Evolutionary conservation across 106 monocot genomes (phyloP), one percentile per base, ranked within the genome.

Genomic region (Alisma plantagoaquatica): DNA sequence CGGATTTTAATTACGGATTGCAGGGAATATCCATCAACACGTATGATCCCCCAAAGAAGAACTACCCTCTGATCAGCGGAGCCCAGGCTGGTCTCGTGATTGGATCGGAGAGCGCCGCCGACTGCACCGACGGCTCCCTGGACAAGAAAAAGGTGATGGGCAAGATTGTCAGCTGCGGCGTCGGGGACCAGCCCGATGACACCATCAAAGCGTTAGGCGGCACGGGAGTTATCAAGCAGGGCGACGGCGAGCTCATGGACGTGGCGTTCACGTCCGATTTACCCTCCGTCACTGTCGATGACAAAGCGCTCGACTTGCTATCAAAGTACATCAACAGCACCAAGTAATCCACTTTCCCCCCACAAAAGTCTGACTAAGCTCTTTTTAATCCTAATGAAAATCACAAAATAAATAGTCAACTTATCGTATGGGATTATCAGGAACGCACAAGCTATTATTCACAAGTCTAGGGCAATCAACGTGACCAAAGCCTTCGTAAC

Each of bases 131-230:
- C 1, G 61, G 21, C 0, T 49, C 61, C 9, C 23, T 61, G 48
- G 32, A 61, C 3, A 30, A 28, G 7, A 43, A 61, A 11, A 33
- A 20, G 49, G 57, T 67, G 47, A 49, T 38, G 24, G 67, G 67
- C 1, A 48, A 25, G 49, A 48, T 61, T 22, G 54, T 61, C n/a
- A 47, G 28, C 23, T 53, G 66, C 33, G 20, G 35, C n/a, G 15
- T 27, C 6, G 60, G 46, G 27, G 9, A 30, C 31, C 28, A 29
- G 12, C 61, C 46, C 15, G 61, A 61, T 9, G 0, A 7, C 6
- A 22, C n/a, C 10, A 28, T 61, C 2, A 4, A 24, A n/a, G 3
- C 9, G 21, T 12, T 49, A 4, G 61, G 61, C 3, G 61, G 61
- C 5, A 31, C 31, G 0, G 61, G 61, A 1, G 27, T 61, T 19